These are phyloP conservation scores for Colletotrichum magnum DNA, from an alignment of 2,329 filamentous ascomycete species.

Conservation along the genomic window DNA sequence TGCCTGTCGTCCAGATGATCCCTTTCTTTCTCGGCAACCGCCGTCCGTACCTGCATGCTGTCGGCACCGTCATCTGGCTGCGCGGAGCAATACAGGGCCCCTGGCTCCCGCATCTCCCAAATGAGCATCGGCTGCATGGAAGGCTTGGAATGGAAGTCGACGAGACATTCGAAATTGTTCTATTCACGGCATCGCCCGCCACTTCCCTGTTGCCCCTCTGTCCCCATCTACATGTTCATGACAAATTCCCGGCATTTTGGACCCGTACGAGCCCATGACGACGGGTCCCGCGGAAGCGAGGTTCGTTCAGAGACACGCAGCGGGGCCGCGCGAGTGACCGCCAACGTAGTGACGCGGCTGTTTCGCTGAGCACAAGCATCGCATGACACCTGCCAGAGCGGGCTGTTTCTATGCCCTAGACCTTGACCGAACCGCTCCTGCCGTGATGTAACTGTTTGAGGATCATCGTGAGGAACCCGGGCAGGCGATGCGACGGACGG, in stretches of 20 bases:
- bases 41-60: conserved; percentile 32
- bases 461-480: no score
- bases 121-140: conserved; percentile 33
- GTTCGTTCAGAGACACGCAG: not conserved
- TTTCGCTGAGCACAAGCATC: not conserved
- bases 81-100: conserved; percentile 10
- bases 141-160: conserved; percentile 19
- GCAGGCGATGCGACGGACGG: no score
- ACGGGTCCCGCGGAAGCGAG: conserved; percentile 8
- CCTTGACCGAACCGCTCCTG: no score
- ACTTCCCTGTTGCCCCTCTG: not conserved
- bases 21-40: conserved; percentile 13
- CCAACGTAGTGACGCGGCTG: not conserved
- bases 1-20: conserved; percentile 15
- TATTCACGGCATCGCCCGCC: not conserved
- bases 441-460: no score
- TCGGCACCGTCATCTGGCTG: not conserved
- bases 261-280: not conserved
- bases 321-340: not conserved
- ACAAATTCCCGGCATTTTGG: conserved; percentile 27
- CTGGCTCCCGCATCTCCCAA: conserved; percentile 15
- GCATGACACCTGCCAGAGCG: no score
- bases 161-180: conserved; percentile 8
- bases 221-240: conserved; percentile 3
- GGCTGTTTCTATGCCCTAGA: no score